Base-by-base conservation (phyloP, 495 filamentous ascomycete species). In the Bryoglossum gracile region DNA sequence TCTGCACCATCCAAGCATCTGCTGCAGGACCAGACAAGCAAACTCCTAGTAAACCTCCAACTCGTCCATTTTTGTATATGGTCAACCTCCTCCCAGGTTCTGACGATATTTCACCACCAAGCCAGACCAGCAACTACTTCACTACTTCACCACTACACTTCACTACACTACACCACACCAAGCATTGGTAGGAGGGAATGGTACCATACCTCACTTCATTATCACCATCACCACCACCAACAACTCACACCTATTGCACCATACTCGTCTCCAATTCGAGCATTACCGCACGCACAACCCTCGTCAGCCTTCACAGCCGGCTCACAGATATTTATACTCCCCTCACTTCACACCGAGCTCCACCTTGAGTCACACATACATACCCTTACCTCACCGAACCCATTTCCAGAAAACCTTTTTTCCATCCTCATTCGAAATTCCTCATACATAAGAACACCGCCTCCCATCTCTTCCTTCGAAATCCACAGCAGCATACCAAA, bases 321-420 rank as follows among this genome's bases (percentile, higher is more conserved):
- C 43, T 41, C 32, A 38, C 43, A 44, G 24, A 50, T 21, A n/a
- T 30, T 25, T 26, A 14, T 6, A 35, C 16, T 47, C 16, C 36
- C 17, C 43, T 36, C 28, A n/a, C 43, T 10, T 34, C 28, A 33
- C 30, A 47, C 36, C 38, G 39, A 44, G 48, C 44, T 53, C 43
- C 54, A 56, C 54, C 24, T 46, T 55, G 43, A 48, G 54, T 49
- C 48, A 48, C 54, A 52, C 48, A n/a, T n/a, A n/a, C 48, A 48
- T 41, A 33, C n/a, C 18, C 9, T 42, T 8, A 51, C 48, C 26
- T 56, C 48, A 53, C 54, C 44, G 48, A 48, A 16, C 35, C 24
- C 44, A 40, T 21, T 37, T 50, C 11, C 21, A 48, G n/a, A 25
- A 28, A 30, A 34, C 34, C n/a, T 28, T 25, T 11, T 35, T 36